Base-by-base conservation (phyloP, 2,329 filamentous ascomycete species). In the Cladophialophora psammophila region DNA sequence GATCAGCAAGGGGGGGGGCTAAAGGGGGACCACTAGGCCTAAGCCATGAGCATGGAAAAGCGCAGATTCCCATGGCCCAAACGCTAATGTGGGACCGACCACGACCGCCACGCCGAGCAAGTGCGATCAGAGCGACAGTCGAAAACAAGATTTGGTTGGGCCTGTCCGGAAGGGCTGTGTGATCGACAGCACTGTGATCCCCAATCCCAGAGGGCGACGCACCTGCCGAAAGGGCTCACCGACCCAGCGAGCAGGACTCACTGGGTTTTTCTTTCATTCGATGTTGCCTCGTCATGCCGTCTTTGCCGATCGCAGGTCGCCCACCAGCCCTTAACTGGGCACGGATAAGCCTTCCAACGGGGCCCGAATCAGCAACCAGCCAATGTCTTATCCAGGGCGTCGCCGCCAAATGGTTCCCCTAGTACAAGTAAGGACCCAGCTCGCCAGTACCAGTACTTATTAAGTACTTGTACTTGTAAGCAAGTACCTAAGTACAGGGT, bases 21-120 rank as follows among this genome's bases (percentile, higher is more conserved):
- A 40, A 58, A 10, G 12, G 55, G n/a, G n/a, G 40, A n/a, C 40
- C 40, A 42, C 40, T 12, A 42, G 12, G 40, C 40, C 40, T 2
- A 2, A n/a, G 40, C 12, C 40, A 2, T 42, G n/a, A n/a, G 45
- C 45, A 61, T 61, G 59, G 45, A 61, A 35, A 61, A 53, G 34
- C 15, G 26, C 20, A 61, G 18, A 61, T 38, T 61, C 59, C 45
- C 59, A 61, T 61, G 31, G 34, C 10, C 45, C 8, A 34, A 45
- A 60, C 40, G n/a, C 38, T 60, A 50, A 45, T 45, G 18, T 26
- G 40, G 26, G 45, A 50, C 45, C 26, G 45, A 26, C 31, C 52
- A 8, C 50, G n/a, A 42, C 10, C 10, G 12, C 40, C 40, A n/a
- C 10, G 40, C n/a, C 40, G n/a, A 12, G 40, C 12, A n/a, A 42